Evolutionary conservation across 352 stramenopile species (phyloP).

Genomic region (Pythium vanterpoolii): DNA sequence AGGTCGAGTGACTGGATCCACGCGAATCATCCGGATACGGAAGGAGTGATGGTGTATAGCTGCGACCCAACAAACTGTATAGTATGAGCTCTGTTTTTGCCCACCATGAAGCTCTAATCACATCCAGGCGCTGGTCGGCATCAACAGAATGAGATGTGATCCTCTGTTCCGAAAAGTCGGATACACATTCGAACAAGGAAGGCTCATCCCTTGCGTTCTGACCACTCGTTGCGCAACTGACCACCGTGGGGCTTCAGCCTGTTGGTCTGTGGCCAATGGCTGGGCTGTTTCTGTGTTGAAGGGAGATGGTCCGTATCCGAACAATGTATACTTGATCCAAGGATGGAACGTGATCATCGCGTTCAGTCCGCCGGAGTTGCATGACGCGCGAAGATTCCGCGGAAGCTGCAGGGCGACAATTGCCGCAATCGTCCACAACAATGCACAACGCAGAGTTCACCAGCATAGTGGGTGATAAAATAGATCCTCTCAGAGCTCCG

Average conservation of each 20-base stretch:
- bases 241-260: too few relatives aligned
- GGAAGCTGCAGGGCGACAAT: neutral
- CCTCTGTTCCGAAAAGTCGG: neutral
- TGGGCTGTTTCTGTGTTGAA: slow-evolving; percentile 5
- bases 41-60: neutral
- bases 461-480: too few relatives aligned
- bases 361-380: too few relatives aligned
- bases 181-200: neutral
- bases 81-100: too few relatives aligned
- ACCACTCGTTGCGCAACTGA: slow-evolving; percentile 1
- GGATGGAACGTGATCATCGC: too few relatives aligned
- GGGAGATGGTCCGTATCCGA: slow-evolving; percentile 6
- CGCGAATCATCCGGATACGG: slow-evolving; percentile 12
- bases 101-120: too few relatives aligned
- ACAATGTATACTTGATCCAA: slow-evolving; percentile 9
- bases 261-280: neutral
- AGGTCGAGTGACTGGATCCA: slow-evolving; percentile 17
- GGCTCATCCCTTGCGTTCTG: neutral
- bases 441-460: too few relatives aligned
- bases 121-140: neutral
- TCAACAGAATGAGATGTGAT: neutral
- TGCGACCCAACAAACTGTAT: neutral
- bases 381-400: neutral
- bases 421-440: neutral
- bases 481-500: too few relatives aligned